A percentile compares a stretch with the other conserved stretches of the same genome.
These are phyloP conservation scores for Solanum appendiculatum DNA, from an alignment of 257 asterid species.

Conservation along the genomic window DNA sequence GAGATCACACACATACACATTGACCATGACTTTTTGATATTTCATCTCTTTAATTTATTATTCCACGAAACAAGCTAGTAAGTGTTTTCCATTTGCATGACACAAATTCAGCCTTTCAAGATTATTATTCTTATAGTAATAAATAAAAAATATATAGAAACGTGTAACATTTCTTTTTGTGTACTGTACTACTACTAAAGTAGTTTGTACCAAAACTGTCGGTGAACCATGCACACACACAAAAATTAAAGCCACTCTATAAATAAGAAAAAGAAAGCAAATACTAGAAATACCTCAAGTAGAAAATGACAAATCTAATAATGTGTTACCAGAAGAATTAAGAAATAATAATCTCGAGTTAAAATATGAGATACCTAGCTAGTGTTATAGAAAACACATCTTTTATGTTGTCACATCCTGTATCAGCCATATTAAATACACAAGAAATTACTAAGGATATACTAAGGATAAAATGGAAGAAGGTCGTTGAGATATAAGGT, in stretches of 20 bases:
- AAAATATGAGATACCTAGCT: neutral
- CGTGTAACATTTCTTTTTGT: neutral
- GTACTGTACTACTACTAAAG: neutral
- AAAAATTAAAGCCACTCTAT: neutral
- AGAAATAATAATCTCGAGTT: neutral
- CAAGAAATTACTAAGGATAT: neutral
- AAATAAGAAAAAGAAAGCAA: neutral
- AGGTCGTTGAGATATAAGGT: neutral
- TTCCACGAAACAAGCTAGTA: constrained; percentile 10
- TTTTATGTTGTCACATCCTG: neutral
- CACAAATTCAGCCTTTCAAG: constrained; percentile 18
- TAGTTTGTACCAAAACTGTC: neutral
- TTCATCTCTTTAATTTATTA: neutral
- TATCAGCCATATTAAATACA: neutral
- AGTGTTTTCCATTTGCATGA: constrained; percentile 17
- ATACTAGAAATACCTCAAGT: neutral
- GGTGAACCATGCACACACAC: neutral
- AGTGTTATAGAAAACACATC: neutral
- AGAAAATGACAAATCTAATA: neutral
- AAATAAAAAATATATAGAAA: neutral
- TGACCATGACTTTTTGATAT: constrained; percentile 9
- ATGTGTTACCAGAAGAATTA: neutral
- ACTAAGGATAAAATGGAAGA: neutral
- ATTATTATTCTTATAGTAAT: neutral
- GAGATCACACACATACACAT: constrained; percentile 6